A percentile compares a stretch with the other conserved stretches of the same genome.
Evolutionary conservation across 2,329 filamentous ascomycete species (phyloP).

Genomic region (Bipolaris cookei): DNA sequence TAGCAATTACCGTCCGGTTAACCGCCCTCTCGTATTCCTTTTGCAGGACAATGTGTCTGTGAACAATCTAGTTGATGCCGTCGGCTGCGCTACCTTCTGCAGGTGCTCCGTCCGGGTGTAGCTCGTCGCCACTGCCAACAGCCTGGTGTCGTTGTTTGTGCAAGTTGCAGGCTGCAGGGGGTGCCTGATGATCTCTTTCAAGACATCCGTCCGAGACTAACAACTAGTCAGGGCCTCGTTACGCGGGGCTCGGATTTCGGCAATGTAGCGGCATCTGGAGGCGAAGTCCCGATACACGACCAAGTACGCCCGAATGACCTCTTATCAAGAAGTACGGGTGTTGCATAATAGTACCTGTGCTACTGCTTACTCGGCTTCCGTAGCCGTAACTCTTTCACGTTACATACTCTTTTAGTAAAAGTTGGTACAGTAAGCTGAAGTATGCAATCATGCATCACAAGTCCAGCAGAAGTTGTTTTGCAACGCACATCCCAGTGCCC

Average conservation of each 20-base stretch:
- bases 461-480: neutral
- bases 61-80: neutral
- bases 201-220: slow-evolving; percentile 7
- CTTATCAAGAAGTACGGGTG: neutral
- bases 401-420: neutral
- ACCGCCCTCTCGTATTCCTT: neutral
- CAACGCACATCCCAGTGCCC: neutral
- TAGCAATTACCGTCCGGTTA: slow-evolving; percentile 1
- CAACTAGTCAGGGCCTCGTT: slow-evolving; percentile 1
- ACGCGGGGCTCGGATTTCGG: slow-evolving; percentile 9
- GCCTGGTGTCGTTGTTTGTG: slow-evolving; percentile 2
- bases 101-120: slow-evolving; percentile 5
- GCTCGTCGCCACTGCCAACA: neutral
- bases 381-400: slow-evolving; percentile 9
- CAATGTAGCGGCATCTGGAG: slow-evolving; percentile 13
- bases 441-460: neutral
- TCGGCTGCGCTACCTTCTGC: slow-evolving; percentile 7
- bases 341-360: neutral
- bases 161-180: slow-evolving; percentile 10
- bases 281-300: slow-evolving; percentile 7
- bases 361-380: slow-evolving; percentile 10
- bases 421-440: neutral
- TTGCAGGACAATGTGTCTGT: neutral
- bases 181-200: slow-evolving; percentile 1
- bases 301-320: neutral